Conservation (phyloP, 2,329 filamentous ascomycete species). For the Botrytis pseudocinerea region DNA sequence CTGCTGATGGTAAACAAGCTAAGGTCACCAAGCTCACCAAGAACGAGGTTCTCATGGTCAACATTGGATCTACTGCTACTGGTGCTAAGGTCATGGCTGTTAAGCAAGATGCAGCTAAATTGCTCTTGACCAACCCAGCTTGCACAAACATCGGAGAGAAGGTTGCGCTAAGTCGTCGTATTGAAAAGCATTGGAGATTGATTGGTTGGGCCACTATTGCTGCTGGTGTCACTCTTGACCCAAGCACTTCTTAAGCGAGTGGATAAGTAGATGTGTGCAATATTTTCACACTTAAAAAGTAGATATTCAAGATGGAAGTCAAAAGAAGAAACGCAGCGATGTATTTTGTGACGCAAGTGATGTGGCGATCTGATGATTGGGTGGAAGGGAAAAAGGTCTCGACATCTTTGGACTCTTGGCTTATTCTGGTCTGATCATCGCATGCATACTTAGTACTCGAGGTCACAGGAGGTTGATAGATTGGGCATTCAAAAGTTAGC, state of each 20-base stretch:
- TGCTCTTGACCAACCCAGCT: slow-evolving; percentile 87
- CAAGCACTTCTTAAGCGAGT: slow-evolving; percentile 36
- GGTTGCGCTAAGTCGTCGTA: slow-evolving; percentile 92
- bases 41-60: slow-evolving; percentile 99
- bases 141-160: slow-evolving; percentile 98
- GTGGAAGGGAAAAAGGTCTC: not conserved
- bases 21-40: slow-evolving; percentile 98
- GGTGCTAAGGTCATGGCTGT: slow-evolving; percentile 97
- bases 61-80: slow-evolving; percentile 96
- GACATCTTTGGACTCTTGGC: slow-evolving; percentile 2
- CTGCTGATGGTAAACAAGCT: slow-evolving; percentile 96
- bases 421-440: slow-evolving; percentile 3
- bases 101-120: slow-evolving; percentile 95
- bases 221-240: slow-evolving; percentile 41
- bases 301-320: not conserved
- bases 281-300: slow-evolving; percentile 1
- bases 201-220: slow-evolving; percentile 78
- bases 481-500: slow-evolving; percentile 36
- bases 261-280: not conserved
- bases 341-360: not conserved
- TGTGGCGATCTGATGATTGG: slow-evolving; percentile 2
- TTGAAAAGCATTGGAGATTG: slow-evolving; percentile 98
- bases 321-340: not conserved
- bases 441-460: slow-evolving; percentile 26
- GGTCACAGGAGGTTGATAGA: slow-evolving; percentile 33